Conservation (phyloP, 2,329 filamentous ascomycete genomes). For the Colletotrichum spaethianum region DNA sequence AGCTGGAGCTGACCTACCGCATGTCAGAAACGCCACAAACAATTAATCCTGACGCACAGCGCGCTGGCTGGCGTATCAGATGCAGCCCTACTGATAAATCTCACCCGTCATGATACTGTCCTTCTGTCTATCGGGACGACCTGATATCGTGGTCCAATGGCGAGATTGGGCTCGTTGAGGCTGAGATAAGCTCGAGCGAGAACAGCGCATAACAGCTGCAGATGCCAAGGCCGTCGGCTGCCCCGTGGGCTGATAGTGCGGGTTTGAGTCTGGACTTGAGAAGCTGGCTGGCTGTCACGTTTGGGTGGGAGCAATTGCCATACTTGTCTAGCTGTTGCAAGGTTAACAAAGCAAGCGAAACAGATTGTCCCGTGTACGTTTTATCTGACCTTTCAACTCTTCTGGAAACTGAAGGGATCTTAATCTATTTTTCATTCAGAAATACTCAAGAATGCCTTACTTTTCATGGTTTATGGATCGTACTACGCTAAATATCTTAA, state of each 20-base stretch:
- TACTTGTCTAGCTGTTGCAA: no score
- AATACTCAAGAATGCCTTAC: no score
- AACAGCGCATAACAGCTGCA: not conserved
- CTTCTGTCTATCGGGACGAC: no score
- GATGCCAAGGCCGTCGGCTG: not conserved
- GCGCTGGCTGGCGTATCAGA: not conserved
- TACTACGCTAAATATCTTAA: no score
- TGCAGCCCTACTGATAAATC: not conserved
- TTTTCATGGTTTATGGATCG: no score
- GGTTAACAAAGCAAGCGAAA: no score
- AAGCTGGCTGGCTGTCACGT: not conserved
- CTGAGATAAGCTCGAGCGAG: conserved; percentile 22
- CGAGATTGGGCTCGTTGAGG: not conserved
- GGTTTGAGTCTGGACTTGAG: fast-evolving
- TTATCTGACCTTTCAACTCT: no score
- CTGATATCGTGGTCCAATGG: conserved; percentile 22
- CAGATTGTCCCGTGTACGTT: no score
- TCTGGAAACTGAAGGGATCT: no score
- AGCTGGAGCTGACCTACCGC: conserved; percentile 13
- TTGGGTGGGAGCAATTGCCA: not conserved
- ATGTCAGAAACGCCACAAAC: conserved; percentile 13
- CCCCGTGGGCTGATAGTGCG: not conserved
- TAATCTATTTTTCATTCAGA: no score
- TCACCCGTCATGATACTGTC: not conserved
- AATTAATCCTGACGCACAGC: not conserved